These are phyloP conservation scores for Epichloe uncinata DNA, from an alignment of 2,329 filamentous ascomycete species.

Conservation along the genomic window DNA sequence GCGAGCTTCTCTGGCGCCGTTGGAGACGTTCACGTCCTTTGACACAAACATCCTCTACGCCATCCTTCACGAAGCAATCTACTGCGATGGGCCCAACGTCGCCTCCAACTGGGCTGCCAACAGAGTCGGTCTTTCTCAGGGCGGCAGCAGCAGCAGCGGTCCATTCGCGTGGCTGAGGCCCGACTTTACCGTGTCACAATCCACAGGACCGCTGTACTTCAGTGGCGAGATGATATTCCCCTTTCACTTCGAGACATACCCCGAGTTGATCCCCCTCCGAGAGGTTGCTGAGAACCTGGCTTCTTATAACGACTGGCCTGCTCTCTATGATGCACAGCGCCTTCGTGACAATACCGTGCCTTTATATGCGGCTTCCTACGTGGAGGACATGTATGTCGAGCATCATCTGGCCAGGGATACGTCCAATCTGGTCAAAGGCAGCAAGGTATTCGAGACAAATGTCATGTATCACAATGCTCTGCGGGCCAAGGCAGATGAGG, in stretches of 20 bases:
- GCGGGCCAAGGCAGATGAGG: constrained; percentile 57
- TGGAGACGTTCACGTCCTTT: constrained; percentile 57
- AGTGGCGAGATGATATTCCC: constrained; percentile 86
- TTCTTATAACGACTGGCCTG: constrained; percentile 53
- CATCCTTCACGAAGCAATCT: constrained; percentile 76
- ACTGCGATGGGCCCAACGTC: constrained; percentile 53
- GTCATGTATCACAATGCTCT: constrained; percentile 78
- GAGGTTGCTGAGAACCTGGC: constrained; percentile 61
- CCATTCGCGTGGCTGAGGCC: constrained; percentile 37
- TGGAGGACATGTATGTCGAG: constrained; percentile 91
- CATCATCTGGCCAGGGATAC: constrained; percentile 61
- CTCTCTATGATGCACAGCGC: constrained; percentile 62
- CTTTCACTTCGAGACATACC: constrained; percentile 73
- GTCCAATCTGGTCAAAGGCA: constrained; percentile 58
- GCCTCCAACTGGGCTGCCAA: constrained; percentile 65
- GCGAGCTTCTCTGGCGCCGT: constrained; percentile 50
- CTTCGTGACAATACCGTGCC: constrained; percentile 68
- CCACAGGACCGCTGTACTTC: constrained; percentile 51
- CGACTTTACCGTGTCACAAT: constrained; percentile 13
- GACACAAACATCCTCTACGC: constrained; percentile 75
- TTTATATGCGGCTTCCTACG: constrained; percentile 69
- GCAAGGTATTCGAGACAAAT: constrained; percentile 77
- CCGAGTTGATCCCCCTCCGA: constrained; percentile 57
- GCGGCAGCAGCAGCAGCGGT: constrained; percentile 16
- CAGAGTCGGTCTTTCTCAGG: constrained; percentile 39